phyloP scores from a whole-genome alignment of 2,329 filamentous ascomycete genomes.

The Cladophialophora yegresii region DNA sequence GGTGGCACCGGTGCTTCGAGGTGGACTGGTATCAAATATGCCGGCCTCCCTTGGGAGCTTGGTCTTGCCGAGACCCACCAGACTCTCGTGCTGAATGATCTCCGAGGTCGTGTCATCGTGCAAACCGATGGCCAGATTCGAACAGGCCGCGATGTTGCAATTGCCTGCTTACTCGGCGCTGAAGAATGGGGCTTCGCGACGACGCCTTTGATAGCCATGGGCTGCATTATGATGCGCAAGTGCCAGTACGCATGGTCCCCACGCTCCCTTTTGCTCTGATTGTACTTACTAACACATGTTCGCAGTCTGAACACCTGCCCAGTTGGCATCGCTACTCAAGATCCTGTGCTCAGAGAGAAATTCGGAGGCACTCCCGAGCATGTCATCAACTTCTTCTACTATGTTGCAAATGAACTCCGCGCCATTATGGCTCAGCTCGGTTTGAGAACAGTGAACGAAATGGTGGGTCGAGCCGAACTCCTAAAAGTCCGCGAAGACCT shows the following conservation, averaged over 20 bases:
- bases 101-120: conserved; percentile 91
- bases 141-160: conserved; percentile 89
- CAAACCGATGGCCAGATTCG: conserved; percentile 94
- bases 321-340: conserved; percentile 92
- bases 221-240: conserved; percentile 92
- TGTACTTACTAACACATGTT: conserved; percentile 14
- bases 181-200: conserved; percentile 98
- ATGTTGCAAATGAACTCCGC: conserved; percentile 90
- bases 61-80: conserved; percentile 97
- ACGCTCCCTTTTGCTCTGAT: not conserved
- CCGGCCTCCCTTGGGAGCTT: conserved; percentile 92
- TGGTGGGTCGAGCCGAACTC: conserved; percentile 89
- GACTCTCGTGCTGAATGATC: conserved; percentile 90
- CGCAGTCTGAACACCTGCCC: conserved; percentile 70
- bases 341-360: conserved; percentile 91
- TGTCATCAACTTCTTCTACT: conserved; percentile 99
- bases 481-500: conserved; percentile 86
- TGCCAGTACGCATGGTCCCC: conserved; percentile 6
- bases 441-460: conserved; percentile 94
- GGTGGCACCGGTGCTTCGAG: conserved; percentile 94
- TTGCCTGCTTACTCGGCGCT: conserved; percentile 92
- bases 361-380: conserved; percentile 92
- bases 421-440: conserved; percentile 96
- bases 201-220: conserved; percentile 92
- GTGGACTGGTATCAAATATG: conserved; percentile 99